phyloP scores from a whole-genome alignment of 306 rosid genomes.

The Gillenia trifoliata region DNA sequence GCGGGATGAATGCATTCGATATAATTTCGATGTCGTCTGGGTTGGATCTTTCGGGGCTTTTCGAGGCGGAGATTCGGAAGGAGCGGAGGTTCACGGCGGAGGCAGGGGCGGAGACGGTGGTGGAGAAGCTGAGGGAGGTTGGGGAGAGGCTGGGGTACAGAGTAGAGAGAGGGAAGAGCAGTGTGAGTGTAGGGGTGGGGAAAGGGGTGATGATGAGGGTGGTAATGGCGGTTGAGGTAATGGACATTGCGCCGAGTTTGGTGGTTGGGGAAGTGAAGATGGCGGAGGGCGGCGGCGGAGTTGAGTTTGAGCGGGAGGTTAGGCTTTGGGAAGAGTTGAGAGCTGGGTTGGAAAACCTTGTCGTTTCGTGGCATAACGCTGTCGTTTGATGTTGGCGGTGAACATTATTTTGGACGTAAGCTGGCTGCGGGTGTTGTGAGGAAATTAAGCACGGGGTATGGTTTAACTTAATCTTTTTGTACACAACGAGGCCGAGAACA shows the following conservation, averaged over 20 bases:
- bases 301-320: slow-evolving; percentile 47
- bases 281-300: slow-evolving; percentile 41
- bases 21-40: slow-evolving; percentile 89
- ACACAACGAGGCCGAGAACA: too few species aligned
- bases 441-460: background rate
- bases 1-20: slow-evolving; percentile 71
- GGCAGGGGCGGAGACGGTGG: slow-evolving; percentile 32
- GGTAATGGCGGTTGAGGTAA: slow-evolving; percentile 44
- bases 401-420: background rate
- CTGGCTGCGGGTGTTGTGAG: background rate
- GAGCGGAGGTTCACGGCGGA: slow-evolving; percentile 57
- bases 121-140: slow-evolving; percentile 54
- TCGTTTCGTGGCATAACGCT: slow-evolving; percentile 49
- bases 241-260: slow-evolving; percentile 43
- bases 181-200: slow-evolving; percentile 53
- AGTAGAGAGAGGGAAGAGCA: slow-evolving; percentile 56
- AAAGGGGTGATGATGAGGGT: slow-evolving; percentile 33
- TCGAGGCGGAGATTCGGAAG: slow-evolving; percentile 36
- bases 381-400: background rate
- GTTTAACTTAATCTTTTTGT: too few species aligned
- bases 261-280: slow-evolving; percentile 49
- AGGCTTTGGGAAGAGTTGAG: slow-evolving; percentile 50
- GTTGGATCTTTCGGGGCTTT: slow-evolving; percentile 66
- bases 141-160: slow-evolving; percentile 54
- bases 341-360: slow-evolving; percentile 45